Evolutionary conservation across 2,329 filamentous ascomycete species (phyloP).

Genomic region (Ascochyta pisi): DNA sequence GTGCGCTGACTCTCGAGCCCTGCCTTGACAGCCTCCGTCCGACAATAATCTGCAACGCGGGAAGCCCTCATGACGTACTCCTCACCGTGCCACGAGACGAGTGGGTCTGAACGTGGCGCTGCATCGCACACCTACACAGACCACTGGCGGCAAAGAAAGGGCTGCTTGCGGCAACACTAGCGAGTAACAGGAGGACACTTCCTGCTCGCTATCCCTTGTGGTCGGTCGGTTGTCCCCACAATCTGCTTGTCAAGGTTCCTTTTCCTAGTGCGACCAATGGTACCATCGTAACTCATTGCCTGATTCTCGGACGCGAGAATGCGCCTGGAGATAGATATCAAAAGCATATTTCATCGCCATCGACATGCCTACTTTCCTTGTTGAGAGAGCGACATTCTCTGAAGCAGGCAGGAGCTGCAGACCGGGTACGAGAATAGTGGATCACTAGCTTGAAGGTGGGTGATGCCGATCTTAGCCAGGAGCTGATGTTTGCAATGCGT

Average conservation of each 20-base stretch:
- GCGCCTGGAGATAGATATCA: background rate
- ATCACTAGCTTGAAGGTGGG: conserved; percentile 5
- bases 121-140: conserved; percentile 25
- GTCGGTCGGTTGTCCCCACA: conserved; percentile 23
- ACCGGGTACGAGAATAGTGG: conserved; percentile 1
- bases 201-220: conserved; percentile 28
- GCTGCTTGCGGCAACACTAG: conserved; percentile 20
- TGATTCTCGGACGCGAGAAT: background rate
- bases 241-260: conserved; percentile 8
- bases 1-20: conserved; percentile 5
- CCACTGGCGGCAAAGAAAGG: conserved; percentile 28
- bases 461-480: conserved; percentile 31
- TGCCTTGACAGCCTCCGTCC: conserved; percentile 34
- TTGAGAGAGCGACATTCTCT: background rate
- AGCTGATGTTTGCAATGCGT: conserved; percentile 19
- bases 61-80: conserved; percentile 46
- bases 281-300: background rate
- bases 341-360: background rate
- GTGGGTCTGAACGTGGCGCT: conserved; percentile 49
- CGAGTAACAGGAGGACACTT: conserved; percentile 9
- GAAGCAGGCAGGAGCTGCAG: conserved; percentile 2
- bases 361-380: conserved; percentile 3
- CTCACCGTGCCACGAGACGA: conserved; percentile 42
- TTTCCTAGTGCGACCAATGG: conserved; percentile 11
- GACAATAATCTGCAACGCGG: conserved; percentile 46